A percentile compares a stretch with the other conserved stretches of the same genome.
These are phyloP conservation scores for Tilletiaria anomala DNA, from an alignment of 1,284 basidiomycete species.

Conservation along the genomic window DNA sequence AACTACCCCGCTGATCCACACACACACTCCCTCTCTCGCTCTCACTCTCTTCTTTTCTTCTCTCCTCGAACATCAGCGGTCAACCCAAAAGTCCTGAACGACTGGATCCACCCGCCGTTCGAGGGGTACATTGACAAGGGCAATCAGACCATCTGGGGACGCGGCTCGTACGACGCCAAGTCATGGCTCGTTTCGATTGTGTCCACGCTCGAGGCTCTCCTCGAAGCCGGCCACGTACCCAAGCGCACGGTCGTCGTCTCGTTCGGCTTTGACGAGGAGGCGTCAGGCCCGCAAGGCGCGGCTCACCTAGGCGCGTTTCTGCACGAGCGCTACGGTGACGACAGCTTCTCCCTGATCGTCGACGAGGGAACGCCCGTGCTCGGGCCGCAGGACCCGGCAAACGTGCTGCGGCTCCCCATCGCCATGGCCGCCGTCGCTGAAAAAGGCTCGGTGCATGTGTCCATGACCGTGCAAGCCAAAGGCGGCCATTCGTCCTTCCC, in stretches of 20 bases:
- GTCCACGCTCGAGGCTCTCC: constrained; percentile 44
- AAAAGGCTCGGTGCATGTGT: constrained; percentile 41
- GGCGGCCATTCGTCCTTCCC: constrained; percentile 58
- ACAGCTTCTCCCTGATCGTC: constrained; percentile 25
- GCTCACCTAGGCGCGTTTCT: constrained; percentile 12
- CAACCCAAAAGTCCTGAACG: constrained; percentile 41
- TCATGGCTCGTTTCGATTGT: constrained; percentile 42
- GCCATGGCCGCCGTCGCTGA: constrained; percentile 48
- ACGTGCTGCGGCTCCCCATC: constrained; percentile 8
- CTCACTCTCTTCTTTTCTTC: too few species aligned
- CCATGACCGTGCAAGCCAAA: constrained; percentile 36
- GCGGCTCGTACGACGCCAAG: constrained; percentile 40
- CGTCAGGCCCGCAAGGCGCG: constrained; percentile 10
- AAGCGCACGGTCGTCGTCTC: constrained; percentile 40
- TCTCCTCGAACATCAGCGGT: too few species aligned
- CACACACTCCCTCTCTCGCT: too few species aligned
- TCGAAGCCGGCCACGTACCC: constrained; percentile 1
- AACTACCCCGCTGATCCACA: too few species aligned
- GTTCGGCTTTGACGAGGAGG: constrained; percentile 59
- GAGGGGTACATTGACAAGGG: constrained; percentile 42
- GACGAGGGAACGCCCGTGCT: constrained; percentile 27
- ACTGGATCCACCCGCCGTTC: constrained; percentile 46
- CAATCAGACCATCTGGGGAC: constrained; percentile 44
- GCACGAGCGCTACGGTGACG: constrained; percentile 14
- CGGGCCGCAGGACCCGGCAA: constrained; percentile 6